Conservation (phyloP, 306 rosid species). For the Prunus padus region DNA sequence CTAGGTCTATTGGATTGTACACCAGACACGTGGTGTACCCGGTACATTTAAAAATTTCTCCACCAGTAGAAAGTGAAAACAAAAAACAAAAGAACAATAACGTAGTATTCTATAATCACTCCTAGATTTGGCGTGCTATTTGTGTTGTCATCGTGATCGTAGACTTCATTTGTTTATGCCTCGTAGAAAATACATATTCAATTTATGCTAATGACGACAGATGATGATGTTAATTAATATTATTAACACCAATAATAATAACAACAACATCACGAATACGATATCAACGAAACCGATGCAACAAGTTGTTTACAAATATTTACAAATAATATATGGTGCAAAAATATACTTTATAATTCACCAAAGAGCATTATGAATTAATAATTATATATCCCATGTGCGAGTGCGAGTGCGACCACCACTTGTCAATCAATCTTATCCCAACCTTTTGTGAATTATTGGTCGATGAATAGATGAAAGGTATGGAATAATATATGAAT, state of each 20-base stretch:
- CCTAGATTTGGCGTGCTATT: not conserved
- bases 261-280: not conserved
- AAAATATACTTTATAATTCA: not conserved
- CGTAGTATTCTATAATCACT: too few species aligned
- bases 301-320: not conserved
- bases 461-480: not conserved
- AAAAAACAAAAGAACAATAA: not conserved
- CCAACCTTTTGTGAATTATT: not conserved
- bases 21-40: too few species aligned
- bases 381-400: not conserved
- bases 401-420: conserved; percentile 20
- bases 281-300: conserved; percentile 3
- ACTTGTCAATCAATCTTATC: conserved; percentile 6
- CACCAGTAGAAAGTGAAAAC: not conserved
- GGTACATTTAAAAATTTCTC: too few species aligned
- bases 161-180: not conserved
- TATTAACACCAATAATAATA: not conserved
- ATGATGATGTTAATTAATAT: conserved; percentile 1
- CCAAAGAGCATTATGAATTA: not conserved
- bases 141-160: conserved; percentile 10
- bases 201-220: not conserved
- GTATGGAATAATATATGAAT: not conserved
- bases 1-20: too few species aligned
- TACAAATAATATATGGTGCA: too few species aligned
- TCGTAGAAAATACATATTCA: not conserved